Evolutionary conservation across 768 basidiomycete species (phyloP), one percentile per base, ranked within the genome.

Genomic region (Pleurotus platypus): DNA sequence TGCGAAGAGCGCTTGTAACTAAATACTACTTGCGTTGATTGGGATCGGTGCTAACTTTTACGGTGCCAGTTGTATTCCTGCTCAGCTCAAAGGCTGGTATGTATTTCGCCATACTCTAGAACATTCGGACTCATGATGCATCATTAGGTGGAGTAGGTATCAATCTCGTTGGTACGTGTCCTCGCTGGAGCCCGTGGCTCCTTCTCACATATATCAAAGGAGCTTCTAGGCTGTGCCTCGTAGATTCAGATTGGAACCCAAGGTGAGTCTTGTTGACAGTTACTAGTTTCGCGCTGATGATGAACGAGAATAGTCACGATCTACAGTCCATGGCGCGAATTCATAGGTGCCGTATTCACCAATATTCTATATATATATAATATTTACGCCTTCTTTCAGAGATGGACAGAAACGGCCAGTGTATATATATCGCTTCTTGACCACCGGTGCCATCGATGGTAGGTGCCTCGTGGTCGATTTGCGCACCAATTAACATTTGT

Each of bases 311-410:
- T 46, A 92, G 90, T 64, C 90, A 90, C 64, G 97, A 99, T 72
- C 70, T 94, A 15, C 97, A 99, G 70, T 89, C 97, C 1, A 98
- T 98, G 96, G 96, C 94, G 51, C 84, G 96, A 49, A 96, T 95
- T 67, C 92, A 96, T 71, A 82, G 93, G 93, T 92, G 59, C 46
- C 74, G 62, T 46, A 8, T 30, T 27, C 13, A 38, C 57, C 16
- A 51, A n/a, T 58, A 53, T 39, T 18, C 61, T 50, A 57, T 57
- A 8, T 57, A 8, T 8, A 40, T 11, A 26, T 35, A n/a, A 46
- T 57, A 63, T 22, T 27, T 56, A 18, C 58, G 48, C 55, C 22
- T 49, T 35, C 18, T 54, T 37, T 37, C 62, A 95, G 94, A 16
- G 95, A 99, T 72, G 96, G 96, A 0, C 96, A 99, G 73, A 95